phyloP scores from a whole-genome alignment of 2,329 filamentous ascomycete genomes.

The Phaeosphaeria sp. region DNA sequence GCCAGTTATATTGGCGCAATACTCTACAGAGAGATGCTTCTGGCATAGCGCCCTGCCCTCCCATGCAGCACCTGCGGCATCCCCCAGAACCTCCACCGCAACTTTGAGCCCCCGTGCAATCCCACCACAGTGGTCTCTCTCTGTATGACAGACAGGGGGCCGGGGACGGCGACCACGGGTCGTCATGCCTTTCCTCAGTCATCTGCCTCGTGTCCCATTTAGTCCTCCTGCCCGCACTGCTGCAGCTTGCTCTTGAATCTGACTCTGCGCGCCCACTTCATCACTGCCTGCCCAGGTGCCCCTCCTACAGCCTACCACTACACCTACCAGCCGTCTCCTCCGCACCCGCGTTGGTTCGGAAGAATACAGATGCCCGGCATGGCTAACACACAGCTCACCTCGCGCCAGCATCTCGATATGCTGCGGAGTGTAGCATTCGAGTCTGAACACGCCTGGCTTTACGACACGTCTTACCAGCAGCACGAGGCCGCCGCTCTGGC shows the following conservation, averaged over 20 bases:
- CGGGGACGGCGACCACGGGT: neutral
- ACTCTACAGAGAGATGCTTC: neutral
- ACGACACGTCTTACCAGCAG: constrained; percentile 45
- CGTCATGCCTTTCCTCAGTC: neutral
- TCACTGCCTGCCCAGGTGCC: neutral
- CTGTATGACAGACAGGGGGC: neutral
- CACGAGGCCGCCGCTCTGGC: constrained; percentile 44
- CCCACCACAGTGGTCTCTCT: neutral
- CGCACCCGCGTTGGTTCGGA: neutral
- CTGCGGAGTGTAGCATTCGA: constrained; percentile 47
- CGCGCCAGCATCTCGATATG: constrained; percentile 40
- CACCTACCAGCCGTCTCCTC: constrained; percentile 8
- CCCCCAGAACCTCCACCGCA: neutral
- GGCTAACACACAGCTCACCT: constrained; percentile 32
- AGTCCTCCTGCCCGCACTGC: neutral
- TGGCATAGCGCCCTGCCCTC: neutral
- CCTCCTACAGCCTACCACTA: constrained; percentile 2
- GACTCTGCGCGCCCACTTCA: neutral
- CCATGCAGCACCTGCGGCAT: neutral
- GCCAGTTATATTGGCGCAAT: neutral
- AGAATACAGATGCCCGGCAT: constrained; percentile 22
- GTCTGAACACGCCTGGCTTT: constrained; percentile 46
- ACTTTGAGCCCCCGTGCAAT: neutral
- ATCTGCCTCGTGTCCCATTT: neutral
- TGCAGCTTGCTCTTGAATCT: neutral